Evolutionary conservation across 352 stramenopile genomes (phyloP).

Genomic region (Phytophthora macrochlamydospora): DNA sequence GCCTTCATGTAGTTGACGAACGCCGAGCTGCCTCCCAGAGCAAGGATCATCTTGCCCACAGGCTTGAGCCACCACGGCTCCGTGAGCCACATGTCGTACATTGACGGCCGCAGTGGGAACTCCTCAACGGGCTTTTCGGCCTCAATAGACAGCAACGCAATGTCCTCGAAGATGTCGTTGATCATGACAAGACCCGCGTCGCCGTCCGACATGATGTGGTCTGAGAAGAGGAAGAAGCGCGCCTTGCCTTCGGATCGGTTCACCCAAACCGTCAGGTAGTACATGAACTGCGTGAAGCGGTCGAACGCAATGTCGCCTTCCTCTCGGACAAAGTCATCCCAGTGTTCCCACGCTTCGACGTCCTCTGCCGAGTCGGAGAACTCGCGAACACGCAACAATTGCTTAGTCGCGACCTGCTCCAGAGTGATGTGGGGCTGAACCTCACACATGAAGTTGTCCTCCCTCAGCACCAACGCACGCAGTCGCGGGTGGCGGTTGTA

Average conservation of each 20-base stretch:
- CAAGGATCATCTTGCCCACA: conserved; percentile 8
- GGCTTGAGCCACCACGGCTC: conserved; percentile 31
- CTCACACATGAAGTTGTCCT: conserved; percentile 36
- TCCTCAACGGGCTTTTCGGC: conserved; percentile 1
- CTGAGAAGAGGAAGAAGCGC: conserved; percentile 57
- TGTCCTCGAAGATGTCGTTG: conserved; percentile 30
- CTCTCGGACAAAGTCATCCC: conserved; percentile 39
- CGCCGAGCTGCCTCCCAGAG: conserved; percentile 7
- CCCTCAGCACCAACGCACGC: conserved; percentile 29
- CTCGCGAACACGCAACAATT: conserved; percentile 37
- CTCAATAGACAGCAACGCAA: conserved; percentile 11
- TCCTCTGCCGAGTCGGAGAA: conserved; percentile 26
- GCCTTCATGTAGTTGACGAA: conserved; percentile 39
- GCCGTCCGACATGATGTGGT: conserved; percentile 69
- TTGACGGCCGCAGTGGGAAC: conserved; percentile 24
- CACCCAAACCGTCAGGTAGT: conserved; percentile 52
- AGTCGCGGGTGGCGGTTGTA: conserved; percentile 53
- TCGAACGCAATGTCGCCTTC: conserved; percentile 44
- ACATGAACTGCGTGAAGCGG: conserved; percentile 56
- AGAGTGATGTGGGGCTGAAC: conserved; percentile 44
- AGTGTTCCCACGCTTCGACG: conserved; percentile 28
- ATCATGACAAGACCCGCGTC: conserved; percentile 20
- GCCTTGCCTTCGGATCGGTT: conserved; percentile 30
- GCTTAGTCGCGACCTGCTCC: conserved; percentile 35
- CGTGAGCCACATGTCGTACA: conserved; percentile 22